Evolutionary conservation across 2,329 filamentous ascomycete species (phyloP), one percentile per base, ranked within the genome.

Genomic region (Aspergillus sp.): DNA sequence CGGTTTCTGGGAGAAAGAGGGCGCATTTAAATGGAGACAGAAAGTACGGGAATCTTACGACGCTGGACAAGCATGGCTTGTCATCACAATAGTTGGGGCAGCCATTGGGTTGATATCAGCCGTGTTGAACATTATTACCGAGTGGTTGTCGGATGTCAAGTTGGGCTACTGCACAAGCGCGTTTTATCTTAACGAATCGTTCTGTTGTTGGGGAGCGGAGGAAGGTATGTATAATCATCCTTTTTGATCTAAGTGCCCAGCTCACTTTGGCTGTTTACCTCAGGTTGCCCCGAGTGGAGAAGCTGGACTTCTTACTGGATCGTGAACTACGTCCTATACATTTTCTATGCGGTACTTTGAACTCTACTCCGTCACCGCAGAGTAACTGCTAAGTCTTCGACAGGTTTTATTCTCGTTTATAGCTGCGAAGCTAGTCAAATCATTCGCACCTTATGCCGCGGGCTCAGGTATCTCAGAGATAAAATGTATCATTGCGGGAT

Each of bases 381-480:
- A 27, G 17, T 19, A 50, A 15, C 40, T 11, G 37, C 47, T 59
- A 33, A 57, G 5, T 48, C 12, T n/a, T 14, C n/a, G 8, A 45
- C 67, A 90, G 86, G 86, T 87, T 2, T 71, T 90, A 3, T 96
- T 98, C 72, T 90, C 93, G 17, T 89, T 90, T 54, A 88, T 88
- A 3, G 88, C 93, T 2, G 93, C 93, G 0, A 87, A 84, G 39
- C 81, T 99, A 41, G 95, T 99, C 70, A 95, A 91, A 72, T 87
- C 86, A 1, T 98, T 95, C 75, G 93, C 95, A 4, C 95, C 95
- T 0, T 99, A 99, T 73, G 95, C 95, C 11, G 95, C 95, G 35
- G 95, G 95, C 15, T 96, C 91, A 12, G 95, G 95, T 41, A 99
- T 99, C 58, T 97, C 92, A 12, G 95, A 99, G 78, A 99, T 99